Evolutionary conservation across 306 rosid species (phyloP), one percentile per base, ranked within the genome.

Genomic region (Spatholobus suberectus): DNA sequence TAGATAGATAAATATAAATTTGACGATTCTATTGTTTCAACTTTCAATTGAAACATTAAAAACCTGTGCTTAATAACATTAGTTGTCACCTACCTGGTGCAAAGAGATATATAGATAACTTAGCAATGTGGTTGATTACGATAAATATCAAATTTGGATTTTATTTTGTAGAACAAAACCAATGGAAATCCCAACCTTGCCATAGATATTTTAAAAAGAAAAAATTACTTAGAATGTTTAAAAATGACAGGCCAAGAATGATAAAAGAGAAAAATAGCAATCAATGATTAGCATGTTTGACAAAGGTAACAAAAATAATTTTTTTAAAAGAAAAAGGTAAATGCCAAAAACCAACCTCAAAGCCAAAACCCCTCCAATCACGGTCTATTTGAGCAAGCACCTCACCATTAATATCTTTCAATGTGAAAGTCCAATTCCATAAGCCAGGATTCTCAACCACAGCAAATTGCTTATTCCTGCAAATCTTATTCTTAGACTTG

Each of bases 321-420:
- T 51, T 8, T 71, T 15, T 1, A 8, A 29, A 78, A 70, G 26
- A 23, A 37, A 37, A 62, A 29, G 1, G 54, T 17, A 80, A 80
- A 58, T 55, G 85, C 26, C 75, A 78, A 26, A 68, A 85, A 80
- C 86, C 61, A 37, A 96, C 99, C 99, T 96, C 99, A 88, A 96
- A 91, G 88, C 99, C 98, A 71, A 96, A 96, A 27, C 99, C 98
- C 86, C 99, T 90, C 98, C 98, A 96, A 81, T 93, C 96, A 85
- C 99, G 98, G 83, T 96, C 96, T 62, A 96, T 85, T 89, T 96
- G 87, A 70, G 94, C 99, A 73, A 96, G 88, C 79, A 96, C 98
- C 47, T 90, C 85, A 34, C 94, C 96, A 76, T 93, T 86, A 61
- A 84, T 81, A 81, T 90, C 98, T 88, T 92, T 96, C 84, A 96